phyloP scores from a whole-genome alignment of 192 early-diverging fungal genomes.

The Coemansia sp. region DNA sequence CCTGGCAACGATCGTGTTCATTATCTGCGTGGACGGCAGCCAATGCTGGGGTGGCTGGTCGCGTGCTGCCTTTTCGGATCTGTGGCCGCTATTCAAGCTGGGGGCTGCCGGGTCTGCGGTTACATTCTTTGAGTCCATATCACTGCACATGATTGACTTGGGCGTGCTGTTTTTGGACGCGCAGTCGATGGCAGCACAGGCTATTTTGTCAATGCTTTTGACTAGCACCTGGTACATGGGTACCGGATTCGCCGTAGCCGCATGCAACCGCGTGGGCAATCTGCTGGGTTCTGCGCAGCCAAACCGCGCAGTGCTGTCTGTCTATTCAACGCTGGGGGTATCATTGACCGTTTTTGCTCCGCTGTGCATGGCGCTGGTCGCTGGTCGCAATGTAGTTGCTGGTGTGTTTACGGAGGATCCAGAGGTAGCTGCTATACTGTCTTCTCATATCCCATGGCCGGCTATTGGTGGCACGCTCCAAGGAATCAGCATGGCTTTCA shows the following conservation, averaged over 20 bases:
- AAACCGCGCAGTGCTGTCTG: conserved; percentile 52
- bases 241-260: conserved; percentile 65
- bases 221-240: conserved; percentile 71
- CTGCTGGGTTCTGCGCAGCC: conserved; percentile 62
- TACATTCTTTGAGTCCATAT: conserved; percentile 76
- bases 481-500: conserved; percentile 59
- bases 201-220: conserved; percentile 66
- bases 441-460: conserved; percentile 31
- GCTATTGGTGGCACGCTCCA: conserved; percentile 35
- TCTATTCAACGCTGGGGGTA: conserved; percentile 48
- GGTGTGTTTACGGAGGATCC: conserved; percentile 50
- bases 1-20: conserved; percentile 54
- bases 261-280: conserved; percentile 79
- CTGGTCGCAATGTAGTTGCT: conserved; percentile 53
- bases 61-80: conserved; percentile 60
- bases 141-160: conserved; percentile 71
- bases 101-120: conserved; percentile 79
- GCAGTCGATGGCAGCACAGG: conserved; percentile 77
- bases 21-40: conserved; percentile 57
- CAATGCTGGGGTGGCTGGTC: conserved; percentile 90
- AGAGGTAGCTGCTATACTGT: conserved; percentile 23
- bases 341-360: conserved; percentile 54
- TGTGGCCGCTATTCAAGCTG: conserved; percentile 63
- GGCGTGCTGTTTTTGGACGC: conserved; percentile 77
- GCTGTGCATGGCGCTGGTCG: conserved; percentile 56